Conservation (phyloP, 164 flowering plant genomes). For the Chloranthus sessilifolius region DNA sequence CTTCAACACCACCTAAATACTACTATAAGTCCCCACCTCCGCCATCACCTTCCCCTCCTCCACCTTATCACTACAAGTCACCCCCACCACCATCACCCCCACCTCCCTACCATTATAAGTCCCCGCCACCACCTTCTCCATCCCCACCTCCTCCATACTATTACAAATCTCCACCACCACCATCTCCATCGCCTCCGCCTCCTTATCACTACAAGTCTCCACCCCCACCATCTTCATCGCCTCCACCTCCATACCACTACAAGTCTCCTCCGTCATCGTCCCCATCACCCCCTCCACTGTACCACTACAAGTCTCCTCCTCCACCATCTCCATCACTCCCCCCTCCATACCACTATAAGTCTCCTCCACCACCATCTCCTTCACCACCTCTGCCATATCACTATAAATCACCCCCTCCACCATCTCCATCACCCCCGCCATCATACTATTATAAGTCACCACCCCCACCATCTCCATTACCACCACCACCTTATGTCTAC, state of each 20-base stretch:
- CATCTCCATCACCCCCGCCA: constrained; percentile 7
- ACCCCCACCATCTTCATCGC: constrained; percentile 7
- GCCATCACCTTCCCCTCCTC: constrained; percentile 10
- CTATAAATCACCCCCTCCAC: constrained; percentile 9
- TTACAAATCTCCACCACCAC: constrained; percentile 11
- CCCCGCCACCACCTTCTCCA: constrained; percentile 10
- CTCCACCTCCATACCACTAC: constrained; percentile 3
- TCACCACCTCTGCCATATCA: constrained; percentile 16
- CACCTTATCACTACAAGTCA: constrained; percentile 5
- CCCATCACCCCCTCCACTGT: constrained; percentile 2
- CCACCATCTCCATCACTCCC: constrained; percentile 4
- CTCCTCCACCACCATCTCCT: constrained; percentile 6
- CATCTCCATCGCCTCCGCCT: constrained; percentile 6
- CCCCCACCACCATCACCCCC: constrained; percentile 10
- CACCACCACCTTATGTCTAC: constrained; percentile 9
- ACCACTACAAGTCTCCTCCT: constrained; percentile 1
- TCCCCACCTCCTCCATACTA: constrained; percentile 7
- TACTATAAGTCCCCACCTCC: constrained; percentile 14
- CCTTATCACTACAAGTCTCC: constrained; percentile 8
- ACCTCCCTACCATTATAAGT: too few species aligned
- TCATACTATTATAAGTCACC: constrained; percentile 6
- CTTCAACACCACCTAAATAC: constrained; percentile 10
- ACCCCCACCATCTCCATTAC: constrained; percentile 3
- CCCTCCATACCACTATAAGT: constrained; percentile 3
- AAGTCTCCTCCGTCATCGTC: not conserved